A percentile compares a stretch with the other conserved stretches of the same genome.
These are phyloP conservation scores for Rubia occidens DNA, from an alignment of 305 asterid genomes.

Conservation along the genomic window DNA sequence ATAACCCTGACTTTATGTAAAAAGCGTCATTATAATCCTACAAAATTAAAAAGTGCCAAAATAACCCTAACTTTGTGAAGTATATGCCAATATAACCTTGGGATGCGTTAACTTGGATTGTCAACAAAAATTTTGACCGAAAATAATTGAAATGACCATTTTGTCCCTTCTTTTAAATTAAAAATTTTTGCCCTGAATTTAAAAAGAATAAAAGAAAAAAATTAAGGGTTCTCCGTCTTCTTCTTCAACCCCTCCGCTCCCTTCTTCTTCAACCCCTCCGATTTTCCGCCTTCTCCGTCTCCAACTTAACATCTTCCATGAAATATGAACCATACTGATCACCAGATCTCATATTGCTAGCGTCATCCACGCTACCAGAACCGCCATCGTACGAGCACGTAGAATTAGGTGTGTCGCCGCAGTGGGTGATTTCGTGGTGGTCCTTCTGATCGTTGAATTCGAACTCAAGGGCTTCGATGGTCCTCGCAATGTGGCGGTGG, in stretches of 20 bases:
- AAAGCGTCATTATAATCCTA: too few relatives aligned
- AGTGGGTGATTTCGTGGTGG: background rate
- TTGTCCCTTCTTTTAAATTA: too few relatives aligned
- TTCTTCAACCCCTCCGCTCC: background rate
- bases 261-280: too few relatives aligned
- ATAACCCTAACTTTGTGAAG: too few relatives aligned
- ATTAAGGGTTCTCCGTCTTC: background rate
- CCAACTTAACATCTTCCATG: background rate
- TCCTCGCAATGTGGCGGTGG: conserved; percentile 25
- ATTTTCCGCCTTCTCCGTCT: background rate
- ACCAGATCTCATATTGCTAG: background rate
- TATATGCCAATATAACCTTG: too few relatives aligned
- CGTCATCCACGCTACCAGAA: conserved; percentile 2
- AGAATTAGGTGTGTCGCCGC: conserved; percentile 11
- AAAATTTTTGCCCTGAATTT: rapidly evolving
- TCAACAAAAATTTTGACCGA: too few relatives aligned
- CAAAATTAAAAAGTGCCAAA: too few relatives aligned
- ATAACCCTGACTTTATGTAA: too few relatives aligned
- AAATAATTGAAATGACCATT: too few relatives aligned
- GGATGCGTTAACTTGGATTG: too few relatives aligned
- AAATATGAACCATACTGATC: background rate
- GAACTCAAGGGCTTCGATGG: conserved; percentile 24
- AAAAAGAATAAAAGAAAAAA: too few relatives aligned
- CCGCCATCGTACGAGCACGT: conserved; percentile 34
- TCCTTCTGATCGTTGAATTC: conserved; percentile 30